Evolutionary conservation across 139 green algal species (phyloP).

Genomic region (Eudorina sp.): DNA sequence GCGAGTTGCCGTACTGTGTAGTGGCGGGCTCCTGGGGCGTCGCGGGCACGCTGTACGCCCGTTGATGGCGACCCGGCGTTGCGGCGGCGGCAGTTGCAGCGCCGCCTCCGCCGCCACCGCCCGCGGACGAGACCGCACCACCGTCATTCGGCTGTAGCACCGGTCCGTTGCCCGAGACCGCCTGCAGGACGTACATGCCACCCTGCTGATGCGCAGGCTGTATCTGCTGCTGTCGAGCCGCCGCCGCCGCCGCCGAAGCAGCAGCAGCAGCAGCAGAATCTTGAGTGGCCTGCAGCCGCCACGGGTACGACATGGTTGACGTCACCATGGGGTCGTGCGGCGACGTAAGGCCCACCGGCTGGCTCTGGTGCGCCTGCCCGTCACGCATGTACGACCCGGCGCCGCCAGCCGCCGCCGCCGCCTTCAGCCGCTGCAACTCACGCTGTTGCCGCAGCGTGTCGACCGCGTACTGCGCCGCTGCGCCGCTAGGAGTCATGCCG

Average conservation of each 20-base stretch:
- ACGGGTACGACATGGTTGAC: slow-evolving; percentile 11
- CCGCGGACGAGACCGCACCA: no score
- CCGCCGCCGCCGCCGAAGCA: no score
- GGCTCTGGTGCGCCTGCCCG: background rate
- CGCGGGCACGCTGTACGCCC: background rate
- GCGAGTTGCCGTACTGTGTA: no score
- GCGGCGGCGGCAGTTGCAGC: no score
- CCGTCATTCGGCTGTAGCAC: no score
- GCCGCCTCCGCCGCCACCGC: background rate
- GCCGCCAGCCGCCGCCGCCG: background rate
- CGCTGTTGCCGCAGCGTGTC: background rate
- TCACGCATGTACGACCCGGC: background rate
- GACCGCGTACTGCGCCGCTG: background rate
- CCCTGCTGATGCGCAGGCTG: no score
- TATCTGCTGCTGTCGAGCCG: background rate
- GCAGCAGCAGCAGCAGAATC: background rate
- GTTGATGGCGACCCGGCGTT: background rate
- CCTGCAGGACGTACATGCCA: no score
- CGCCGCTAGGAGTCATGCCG: background rate
- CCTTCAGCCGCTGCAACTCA: background rate
- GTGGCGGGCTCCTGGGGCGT: background rate
- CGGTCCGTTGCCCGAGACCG: no score
- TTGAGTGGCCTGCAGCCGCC: background rate
- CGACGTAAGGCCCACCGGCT: background rate
- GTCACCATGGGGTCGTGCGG: background rate